These are phyloP conservation scores for Chaetomium tenue DNA, from an alignment of 495 filamentous ascomycete species.

Conservation along the genomic window DNA sequence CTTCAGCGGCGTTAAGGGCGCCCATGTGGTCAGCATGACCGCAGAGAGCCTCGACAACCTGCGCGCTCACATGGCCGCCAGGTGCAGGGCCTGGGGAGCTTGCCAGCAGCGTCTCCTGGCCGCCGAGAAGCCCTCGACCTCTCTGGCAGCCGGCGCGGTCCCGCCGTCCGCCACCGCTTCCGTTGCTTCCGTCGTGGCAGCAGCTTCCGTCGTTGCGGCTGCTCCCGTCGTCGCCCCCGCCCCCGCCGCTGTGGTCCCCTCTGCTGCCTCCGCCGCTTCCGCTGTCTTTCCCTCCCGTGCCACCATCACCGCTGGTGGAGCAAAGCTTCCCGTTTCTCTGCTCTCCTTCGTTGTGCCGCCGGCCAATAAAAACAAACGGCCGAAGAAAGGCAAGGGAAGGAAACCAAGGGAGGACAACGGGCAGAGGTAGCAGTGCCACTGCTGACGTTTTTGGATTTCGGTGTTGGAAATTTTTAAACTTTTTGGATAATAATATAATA, in stretches of 20 bases:
- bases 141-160: not conserved
- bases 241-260: not conserved
- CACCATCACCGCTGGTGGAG: too few relatives aligned
- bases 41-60: slow-evolving; percentile 13
- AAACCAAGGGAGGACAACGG: too few relatives aligned
- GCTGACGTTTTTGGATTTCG: too few relatives aligned
- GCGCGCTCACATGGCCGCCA: slow-evolving; percentile 3
- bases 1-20: slow-evolving; percentile 23
- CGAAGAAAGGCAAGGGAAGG: too few relatives aligned
- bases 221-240: not conserved
- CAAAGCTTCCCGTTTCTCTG: too few relatives aligned
- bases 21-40: not conserved
- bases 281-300: not conserved
- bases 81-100: not conserved
- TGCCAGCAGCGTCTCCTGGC: not conserved
- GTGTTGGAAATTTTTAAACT: too few relatives aligned
- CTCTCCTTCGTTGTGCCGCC: too few relatives aligned
- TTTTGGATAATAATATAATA: too few relatives aligned
- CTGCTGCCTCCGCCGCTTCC: not conserved
- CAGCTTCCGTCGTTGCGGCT: not conserved
- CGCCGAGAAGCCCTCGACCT: not conserved
- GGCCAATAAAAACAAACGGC: too few relatives aligned
- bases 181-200: too few relatives aligned
- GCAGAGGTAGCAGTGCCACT: too few relatives aligned
- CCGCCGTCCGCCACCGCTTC: too few relatives aligned